A percentile compares a stretch with the other conserved stretches of the same genome.
These are phyloP conservation scores for Withania somnifera DNA, from an alignment of 305 asterid genomes.

Conservation along the genomic window DNA sequence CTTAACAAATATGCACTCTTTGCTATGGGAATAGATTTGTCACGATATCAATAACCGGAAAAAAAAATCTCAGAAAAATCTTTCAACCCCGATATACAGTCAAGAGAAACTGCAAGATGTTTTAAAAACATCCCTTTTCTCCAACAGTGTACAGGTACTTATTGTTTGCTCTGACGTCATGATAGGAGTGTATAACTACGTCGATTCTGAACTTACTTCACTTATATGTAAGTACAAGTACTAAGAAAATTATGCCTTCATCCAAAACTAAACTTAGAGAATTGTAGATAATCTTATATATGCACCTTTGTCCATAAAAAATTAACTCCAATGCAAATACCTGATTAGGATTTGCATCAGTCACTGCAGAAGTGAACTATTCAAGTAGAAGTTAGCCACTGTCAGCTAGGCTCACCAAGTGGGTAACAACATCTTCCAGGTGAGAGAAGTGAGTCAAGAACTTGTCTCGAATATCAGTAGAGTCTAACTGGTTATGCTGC, in stretches of 20 bases:
- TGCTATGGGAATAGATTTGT: too few relatives aligned
- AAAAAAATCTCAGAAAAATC: too few relatives aligned
- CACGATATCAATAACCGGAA: too few relatives aligned
- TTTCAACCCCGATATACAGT: too few relatives aligned
- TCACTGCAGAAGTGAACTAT: not conserved
- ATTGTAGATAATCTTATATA: not conserved
- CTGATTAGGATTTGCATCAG: not conserved
- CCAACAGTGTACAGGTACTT: not conserved
- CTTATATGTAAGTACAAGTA: not conserved
- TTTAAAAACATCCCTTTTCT: not conserved
- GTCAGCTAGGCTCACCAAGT: conserved; percentile 51
- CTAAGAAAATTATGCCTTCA: not conserved
- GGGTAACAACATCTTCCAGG: conserved; percentile 65
- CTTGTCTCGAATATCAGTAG: conserved; percentile 39
- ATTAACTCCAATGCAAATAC: not conserved
- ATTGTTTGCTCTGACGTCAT: not conserved
- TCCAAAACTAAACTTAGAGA: not conserved
- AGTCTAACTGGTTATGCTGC: conserved; percentile 43
- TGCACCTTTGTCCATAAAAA: not conserved
- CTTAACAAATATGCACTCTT: too few relatives aligned
- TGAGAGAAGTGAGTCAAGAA: conserved; percentile 53
- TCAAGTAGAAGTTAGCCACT: conserved; percentile 7
- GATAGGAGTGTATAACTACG: not conserved
- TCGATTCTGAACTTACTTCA: not conserved
- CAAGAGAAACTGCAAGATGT: not conserved